A percentile compares a stretch with the other conserved stretches of the same genome.
Evolutionary conservation across 805 yeast species (phyloP).

Genomic region (Yarrowia porcina): DNA sequence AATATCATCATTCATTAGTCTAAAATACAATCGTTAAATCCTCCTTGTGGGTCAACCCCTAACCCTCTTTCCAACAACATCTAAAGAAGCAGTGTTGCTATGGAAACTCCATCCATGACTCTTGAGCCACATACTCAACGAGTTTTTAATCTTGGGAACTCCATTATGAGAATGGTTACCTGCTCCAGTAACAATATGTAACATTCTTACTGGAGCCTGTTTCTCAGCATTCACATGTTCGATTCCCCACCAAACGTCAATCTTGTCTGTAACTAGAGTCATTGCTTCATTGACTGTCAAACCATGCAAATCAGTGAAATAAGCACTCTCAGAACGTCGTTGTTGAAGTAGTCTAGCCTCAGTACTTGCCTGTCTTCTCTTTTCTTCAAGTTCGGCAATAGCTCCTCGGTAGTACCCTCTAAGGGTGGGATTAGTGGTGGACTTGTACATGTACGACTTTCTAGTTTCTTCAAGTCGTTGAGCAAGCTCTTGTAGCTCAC

Average conservation of each 20-base stretch:
- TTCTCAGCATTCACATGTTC: background rate
- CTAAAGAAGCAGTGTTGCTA: background rate
- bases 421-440: background rate
- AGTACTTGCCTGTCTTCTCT: background rate
- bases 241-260: background rate
- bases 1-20: too few relatives aligned
- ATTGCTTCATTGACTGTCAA: slow-evolving; percentile 17
- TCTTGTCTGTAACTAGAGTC: background rate
- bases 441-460: slow-evolving; percentile 1
- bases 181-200: slow-evolving; percentile 29
- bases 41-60: background rate
- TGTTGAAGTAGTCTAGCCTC: slow-evolving; percentile 3
- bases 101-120: slow-evolving; percentile 20
- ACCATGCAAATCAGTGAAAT: slow-evolving; percentile 10
- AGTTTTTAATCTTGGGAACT: slow-evolving; percentile 28
- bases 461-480: background rate
- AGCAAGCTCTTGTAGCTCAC: slow-evolving; percentile 7
- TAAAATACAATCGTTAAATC: too few relatives aligned
- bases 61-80: background rate
- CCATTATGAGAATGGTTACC: slow-evolving; percentile 29
- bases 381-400: slow-evolving; percentile 9
- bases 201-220: background rate
- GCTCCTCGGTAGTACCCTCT: slow-evolving; percentile 11
- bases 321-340: background rate
- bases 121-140: slow-evolving; percentile 25